These are phyloP conservation scores for Spergularia marina DNA, from an alignment of 148 eudicot species.

Conservation along the genomic window DNA sequence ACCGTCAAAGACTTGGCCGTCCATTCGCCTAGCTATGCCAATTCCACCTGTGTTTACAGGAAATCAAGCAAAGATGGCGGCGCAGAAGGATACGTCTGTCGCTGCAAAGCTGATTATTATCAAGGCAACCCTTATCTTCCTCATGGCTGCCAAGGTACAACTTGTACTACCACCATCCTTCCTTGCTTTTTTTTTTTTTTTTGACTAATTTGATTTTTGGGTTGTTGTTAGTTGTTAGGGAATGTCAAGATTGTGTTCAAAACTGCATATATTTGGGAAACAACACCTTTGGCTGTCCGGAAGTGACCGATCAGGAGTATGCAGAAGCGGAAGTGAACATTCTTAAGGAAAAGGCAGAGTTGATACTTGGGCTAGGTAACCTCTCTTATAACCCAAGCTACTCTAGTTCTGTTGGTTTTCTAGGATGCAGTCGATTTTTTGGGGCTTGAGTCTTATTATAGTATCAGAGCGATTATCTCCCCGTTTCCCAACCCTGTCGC, in stretches of 20 bases:
- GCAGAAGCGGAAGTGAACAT: not conserved
- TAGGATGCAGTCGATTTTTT: too few species aligned
- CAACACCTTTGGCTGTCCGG: conserved; percentile 9
- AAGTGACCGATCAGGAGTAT: not conserved
- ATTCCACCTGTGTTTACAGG: not conserved
- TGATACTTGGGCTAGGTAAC: conserved; percentile 18
- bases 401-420: too few species aligned
- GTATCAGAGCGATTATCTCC: too few species aligned
- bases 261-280: conserved; percentile 10
- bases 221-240: not conserved
- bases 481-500: too few species aligned
- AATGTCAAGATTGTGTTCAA: conserved; percentile 1
- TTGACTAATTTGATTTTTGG: not conserved
- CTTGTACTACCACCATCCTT: too few species aligned
- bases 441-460: too few species aligned
- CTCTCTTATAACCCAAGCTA: not conserved
- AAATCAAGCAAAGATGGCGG: not conserved
- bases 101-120: conserved; percentile 22
- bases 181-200: not conserved
- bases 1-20: not conserved
- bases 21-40: not conserved
- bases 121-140: conserved; percentile 30
- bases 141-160: conserved; percentile 24
- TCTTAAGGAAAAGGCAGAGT: not conserved
- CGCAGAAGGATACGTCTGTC: conserved; percentile 17